A percentile compares a stretch with the other conserved stretches of the same genome.
These are phyloP conservation scores for Eucalyptus regnans DNA, from an alignment of 345 rosid genomes.

Conservation along the genomic window DNA sequence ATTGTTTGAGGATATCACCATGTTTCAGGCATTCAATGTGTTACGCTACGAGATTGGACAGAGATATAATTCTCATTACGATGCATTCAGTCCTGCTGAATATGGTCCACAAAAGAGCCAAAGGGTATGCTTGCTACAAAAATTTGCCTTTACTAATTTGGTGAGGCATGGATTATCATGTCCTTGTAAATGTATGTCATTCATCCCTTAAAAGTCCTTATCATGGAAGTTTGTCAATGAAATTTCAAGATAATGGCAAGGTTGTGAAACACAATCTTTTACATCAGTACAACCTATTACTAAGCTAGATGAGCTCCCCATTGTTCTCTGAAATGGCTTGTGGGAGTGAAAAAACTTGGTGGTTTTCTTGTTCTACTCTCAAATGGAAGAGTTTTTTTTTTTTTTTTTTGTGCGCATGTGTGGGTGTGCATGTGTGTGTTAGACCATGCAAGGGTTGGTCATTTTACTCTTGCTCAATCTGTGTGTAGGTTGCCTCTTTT, in stretches of 20 bases:
- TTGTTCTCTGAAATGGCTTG: background rate
- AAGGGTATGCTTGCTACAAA: constrained; percentile 25
- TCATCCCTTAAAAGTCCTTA: background rate
- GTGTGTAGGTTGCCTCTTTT: constrained; percentile 45
- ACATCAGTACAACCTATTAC: background rate
- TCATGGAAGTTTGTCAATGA: background rate
- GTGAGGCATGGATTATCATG: background rate
- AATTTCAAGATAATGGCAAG: background rate
- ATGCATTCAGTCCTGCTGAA: constrained; percentile 71
- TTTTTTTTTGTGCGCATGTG: background rate
- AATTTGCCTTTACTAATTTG: background rate
- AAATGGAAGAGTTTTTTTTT: background rate
- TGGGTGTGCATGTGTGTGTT: background rate
- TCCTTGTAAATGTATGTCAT: background rate
- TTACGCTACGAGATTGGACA: constrained; percentile 82
- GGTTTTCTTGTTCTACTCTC: background rate
- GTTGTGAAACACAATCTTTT: background rate
- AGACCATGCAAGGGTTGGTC: background rate
- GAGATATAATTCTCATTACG: constrained; percentile 88
- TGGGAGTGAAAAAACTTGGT: background rate
- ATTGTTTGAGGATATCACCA: constrained; percentile 22
- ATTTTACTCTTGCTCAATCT: background rate
- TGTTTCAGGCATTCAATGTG: constrained; percentile 85
- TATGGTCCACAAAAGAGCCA: constrained; percentile 63
- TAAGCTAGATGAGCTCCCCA: background rate